Evolutionary conservation across 768 basidiomycete species (phyloP), one percentile per base, ranked within the genome.

Genomic region (Mycena floridula): DNA sequence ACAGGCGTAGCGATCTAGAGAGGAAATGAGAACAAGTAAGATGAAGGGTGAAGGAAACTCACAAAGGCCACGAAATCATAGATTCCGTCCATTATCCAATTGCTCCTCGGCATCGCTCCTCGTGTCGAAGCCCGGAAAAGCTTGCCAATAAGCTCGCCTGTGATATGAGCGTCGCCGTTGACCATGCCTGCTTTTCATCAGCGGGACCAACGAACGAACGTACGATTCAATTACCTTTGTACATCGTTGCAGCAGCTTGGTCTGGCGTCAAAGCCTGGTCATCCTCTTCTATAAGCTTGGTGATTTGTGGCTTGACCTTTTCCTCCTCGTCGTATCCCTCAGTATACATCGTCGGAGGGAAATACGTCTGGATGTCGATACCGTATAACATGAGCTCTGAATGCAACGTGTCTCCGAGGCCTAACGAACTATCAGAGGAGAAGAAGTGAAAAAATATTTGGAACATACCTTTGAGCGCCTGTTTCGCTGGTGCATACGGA

Each of bases 401-500:
- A 6, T 85, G 82, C 11, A 96, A 71, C 0, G 83, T 74, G 46
- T 96, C 93, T 13, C 88, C 89, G 0, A 96, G 77, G 11, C 85
- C 90, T 92, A 55, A 7, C 22, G 9, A 18, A 25, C 25, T 12
- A 35, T 32, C 13, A 44, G 27, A 45, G 4, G 40, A 40, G 41
- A 22, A 12, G 6, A 40, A 30, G 7, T 15, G 15, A 4, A 6
- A 11, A 25, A 9, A 23, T 24, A 15, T 37, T 4, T 20, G 36
- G 0, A n/a, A n/a, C 18, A 42, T 51, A 90, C 91, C 91, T 64
- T 89, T 67, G 5, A 95, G 59, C 6, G 93, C 93, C 53, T 87
- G 85, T 58, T 95, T 95, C 7, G 80, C 84, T 0, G 91, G 89
- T 0, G 86, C 69, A 60, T 95, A 95, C 1, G 80, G 76, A 2